A percentile compares a stretch with the other conserved stretches of the same genome.
Evolutionary conservation across 176 grass and related monocot species (phyloP).

Genomic region (Phoenix roebelenii): DNA sequence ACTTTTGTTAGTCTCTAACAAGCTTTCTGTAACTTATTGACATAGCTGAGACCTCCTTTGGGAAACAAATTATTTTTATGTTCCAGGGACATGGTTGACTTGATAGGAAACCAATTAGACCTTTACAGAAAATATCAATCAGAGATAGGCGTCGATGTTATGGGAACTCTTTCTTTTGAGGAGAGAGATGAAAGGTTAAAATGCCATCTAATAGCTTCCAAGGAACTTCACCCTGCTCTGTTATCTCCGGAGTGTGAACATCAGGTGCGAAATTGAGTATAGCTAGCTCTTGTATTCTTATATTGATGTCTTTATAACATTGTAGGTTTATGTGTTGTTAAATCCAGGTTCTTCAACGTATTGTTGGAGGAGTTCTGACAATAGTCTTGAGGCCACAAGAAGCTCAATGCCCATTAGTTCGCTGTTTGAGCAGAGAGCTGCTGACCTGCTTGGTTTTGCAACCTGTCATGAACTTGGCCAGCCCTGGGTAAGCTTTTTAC

Average conservation of each 20-base stretch:
- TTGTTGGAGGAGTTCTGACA: conserved; percentile 72
- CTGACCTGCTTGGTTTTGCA: conserved; percentile 78
- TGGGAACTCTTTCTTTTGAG: conserved; percentile 84
- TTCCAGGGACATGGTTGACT: conserved; percentile 83
- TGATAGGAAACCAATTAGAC: conserved; percentile 77
- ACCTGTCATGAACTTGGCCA: conserved; percentile 85
- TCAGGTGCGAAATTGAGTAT: conserved; percentile 36
- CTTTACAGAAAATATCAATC: conserved; percentile 81
- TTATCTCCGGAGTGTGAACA: conserved; percentile 92
- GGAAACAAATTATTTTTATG: background rate
- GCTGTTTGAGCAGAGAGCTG: conserved; percentile 75
- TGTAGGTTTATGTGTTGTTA: conserved; percentile 17
- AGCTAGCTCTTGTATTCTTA: conserved; percentile 13
- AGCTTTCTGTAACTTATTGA: background rate
- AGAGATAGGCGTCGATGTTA: conserved; percentile 72
- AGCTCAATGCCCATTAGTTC: conserved; percentile 74
- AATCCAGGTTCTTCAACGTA: conserved; percentile 80
- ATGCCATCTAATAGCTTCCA: conserved; percentile 70
- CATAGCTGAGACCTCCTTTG: background rate
- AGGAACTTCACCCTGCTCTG: conserved; percentile 91
- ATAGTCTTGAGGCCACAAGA: conserved; percentile 83
- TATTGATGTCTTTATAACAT: conserved; percentile 10
- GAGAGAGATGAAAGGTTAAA: conserved; percentile 95
- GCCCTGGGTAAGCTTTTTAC: conserved; percentile 58
- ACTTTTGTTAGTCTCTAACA: conserved; percentile 13